Conservation (phyloP, 129 eudicot species). For the carrot (Daucus carota) region DH1_v3.0 NC_030384.2:47508001-47508500, state of each 20-base stretch:
- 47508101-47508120: constrained; percentile 98
- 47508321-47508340: neutral
- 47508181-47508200: neutral
- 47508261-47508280: constrained; percentile 80
- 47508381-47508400: neutral
- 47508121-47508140: constrained; percentile 63
- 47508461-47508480: constrained; percentile 69
- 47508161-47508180: neutral
- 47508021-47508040: constrained; percentile 14
- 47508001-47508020: neutral
- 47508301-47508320: constrained; percentile 42
- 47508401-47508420: constrained; percentile 3
- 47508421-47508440: constrained; percentile 93
- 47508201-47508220: neutral
- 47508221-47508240: neutral
- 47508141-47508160: neutral
- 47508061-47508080: constrained; percentile 94
- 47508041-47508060: constrained; percentile 72
- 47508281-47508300: constrained; percentile 94
- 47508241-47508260: constrained; percentile 97
- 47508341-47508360: neutral
- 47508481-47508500: constrained; percentile 98
- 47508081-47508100: constrained; percentile 97
- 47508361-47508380: neutral
- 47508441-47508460: constrained; percentile 94